Evolutionary conservation across 2,329 filamentous ascomycete genomes (phyloP).

Genomic region (Daldinia sp.): DNA sequence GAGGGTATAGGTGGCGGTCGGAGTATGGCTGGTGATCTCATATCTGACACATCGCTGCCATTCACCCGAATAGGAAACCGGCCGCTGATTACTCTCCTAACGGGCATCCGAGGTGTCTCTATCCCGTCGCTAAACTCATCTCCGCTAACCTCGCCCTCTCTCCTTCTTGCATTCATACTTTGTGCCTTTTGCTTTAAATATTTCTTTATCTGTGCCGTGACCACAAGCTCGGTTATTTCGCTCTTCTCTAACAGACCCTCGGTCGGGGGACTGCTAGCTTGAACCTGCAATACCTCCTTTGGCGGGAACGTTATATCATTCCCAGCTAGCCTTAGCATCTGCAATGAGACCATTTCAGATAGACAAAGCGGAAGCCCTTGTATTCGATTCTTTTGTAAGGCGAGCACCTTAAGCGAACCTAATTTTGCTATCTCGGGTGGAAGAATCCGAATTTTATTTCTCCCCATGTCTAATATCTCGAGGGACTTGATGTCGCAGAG

Average conservation of each 20-base stretch:
- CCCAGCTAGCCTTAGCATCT: slow-evolving; percentile 88
- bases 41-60: slow-evolving; percentile 72
- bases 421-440: slow-evolving; percentile 83
- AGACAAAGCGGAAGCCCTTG: slow-evolving; percentile 83
- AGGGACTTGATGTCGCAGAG: slow-evolving; percentile 85
- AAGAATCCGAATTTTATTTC: slow-evolving; percentile 81
- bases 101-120: slow-evolving; percentile 78
- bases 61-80: slow-evolving; percentile 77
- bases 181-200: slow-evolving; percentile 63
- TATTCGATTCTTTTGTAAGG: slow-evolving; percentile 86
- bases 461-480: slow-evolving; percentile 91
- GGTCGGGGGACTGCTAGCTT: slow-evolving; percentile 63
- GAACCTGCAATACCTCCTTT: slow-evolving; percentile 70
- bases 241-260: slow-evolving; percentile 66
- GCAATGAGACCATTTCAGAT: slow-evolving; percentile 88
- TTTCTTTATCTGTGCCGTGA: slow-evolving; percentile 69
- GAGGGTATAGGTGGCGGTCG: slow-evolving; percentile 80
- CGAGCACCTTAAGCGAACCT: slow-evolving; percentile 86
- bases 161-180: slow-evolving; percentile 56
- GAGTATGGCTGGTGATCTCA: slow-evolving; percentile 71
- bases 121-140: slow-evolving; percentile 76
- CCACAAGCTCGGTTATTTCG: slow-evolving; percentile 68
- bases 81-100: slow-evolving; percentile 69
- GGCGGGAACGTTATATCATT: slow-evolving; percentile 87
- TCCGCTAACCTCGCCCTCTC: slow-evolving; percentile 62